Conservation (phyloP, 805 yeast species). For the Vanderwaltozyma yarrowii region DNA sequence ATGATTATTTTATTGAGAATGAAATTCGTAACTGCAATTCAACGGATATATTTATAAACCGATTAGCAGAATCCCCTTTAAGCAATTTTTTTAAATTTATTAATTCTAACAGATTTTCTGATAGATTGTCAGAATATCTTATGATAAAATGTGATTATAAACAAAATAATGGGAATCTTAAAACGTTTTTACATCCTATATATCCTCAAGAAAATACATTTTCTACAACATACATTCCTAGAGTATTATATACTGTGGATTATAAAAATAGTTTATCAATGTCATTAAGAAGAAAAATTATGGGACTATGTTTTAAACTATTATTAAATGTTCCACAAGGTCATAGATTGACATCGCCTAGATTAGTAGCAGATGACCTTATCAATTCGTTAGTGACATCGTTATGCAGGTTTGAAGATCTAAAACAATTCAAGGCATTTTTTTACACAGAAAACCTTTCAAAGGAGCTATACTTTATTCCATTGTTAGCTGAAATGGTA, state of each 20-base stretch:
- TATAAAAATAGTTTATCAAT: slow-evolving; percentile 14
- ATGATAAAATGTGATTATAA: slow-evolving; percentile 11
- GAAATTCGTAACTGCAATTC: slow-evolving; percentile 7
- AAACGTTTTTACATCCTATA: slow-evolving; percentile 11
- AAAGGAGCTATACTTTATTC: slow-evolving; percentile 13
- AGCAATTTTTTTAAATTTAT: slow-evolving; percentile 10
- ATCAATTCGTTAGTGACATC: slow-evolving; percentile 6
- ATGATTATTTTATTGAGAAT: slow-evolving; percentile 16
- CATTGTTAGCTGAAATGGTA: slow-evolving; percentile 17
- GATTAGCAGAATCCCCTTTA: slow-evolving; percentile 15
- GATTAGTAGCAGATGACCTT: slow-evolving; percentile 9
- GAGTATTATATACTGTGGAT: slow-evolving; percentile 5
- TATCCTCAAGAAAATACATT: slow-evolving; percentile 11
- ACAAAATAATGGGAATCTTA: not conserved
- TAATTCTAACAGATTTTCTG: slow-evolving; percentile 9
- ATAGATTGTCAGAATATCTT: slow-evolving; percentile 13
- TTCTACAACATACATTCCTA: slow-evolving; percentile 10
- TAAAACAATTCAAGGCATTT: slow-evolving; percentile 15
- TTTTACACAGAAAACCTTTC: slow-evolving; percentile 9
- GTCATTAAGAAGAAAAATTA: slow-evolving; percentile 13
- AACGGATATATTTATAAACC: slow-evolving; percentile 5
- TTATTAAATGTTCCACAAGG: slow-evolving; percentile 13
- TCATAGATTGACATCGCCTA: slow-evolving; percentile 9
- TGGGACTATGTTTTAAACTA: slow-evolving; percentile 12
- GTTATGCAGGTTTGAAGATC: slow-evolving; percentile 9